Percentiles rank a stretch among this genome's conserved stretches.
Evolutionary conservation across 768 basidiomycete species (phyloP).

Genomic region (Clathrus columnatus): DNA sequence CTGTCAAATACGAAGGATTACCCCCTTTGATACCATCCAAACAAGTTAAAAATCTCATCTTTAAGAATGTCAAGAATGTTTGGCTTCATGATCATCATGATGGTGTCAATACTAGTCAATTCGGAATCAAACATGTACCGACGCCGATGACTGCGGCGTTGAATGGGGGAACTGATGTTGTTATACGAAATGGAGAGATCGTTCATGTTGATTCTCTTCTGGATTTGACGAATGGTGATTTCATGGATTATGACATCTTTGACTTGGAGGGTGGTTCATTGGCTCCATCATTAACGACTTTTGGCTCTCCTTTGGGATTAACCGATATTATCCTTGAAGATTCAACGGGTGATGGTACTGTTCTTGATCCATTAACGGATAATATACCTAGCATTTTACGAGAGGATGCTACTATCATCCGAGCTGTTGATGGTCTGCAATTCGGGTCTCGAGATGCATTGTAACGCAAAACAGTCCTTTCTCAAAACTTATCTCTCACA

Average conservation of each 20-base stretch:
- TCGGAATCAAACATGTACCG: conserved; percentile 21
- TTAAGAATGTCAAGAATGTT: conserved; percentile 54
- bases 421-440: conserved; percentile 65
- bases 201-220: conserved; percentile 34
- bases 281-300: conserved; percentile 55
- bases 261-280: conserved; percentile 53
- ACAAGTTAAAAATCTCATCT: conserved; percentile 35
- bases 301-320: conserved; percentile 55
- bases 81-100: conserved; percentile 42
- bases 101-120: conserved; percentile 42
- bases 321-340: conserved; percentile 52
- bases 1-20: conserved; percentile 53
- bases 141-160: conserved; percentile 42
- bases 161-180: conserved; percentile 29
- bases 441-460: conserved; percentile 53
- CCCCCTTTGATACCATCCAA: conserved; percentile 47
- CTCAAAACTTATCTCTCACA: too few species aligned
- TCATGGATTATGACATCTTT: conserved; percentile 29
- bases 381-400: conserved; percentile 34
- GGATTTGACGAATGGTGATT: conserved; percentile 20
- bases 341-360: conserved; percentile 54
- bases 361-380: conserved; percentile 37
- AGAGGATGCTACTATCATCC: conserved; percentile 35
- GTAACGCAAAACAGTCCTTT: conserved; percentile 27
- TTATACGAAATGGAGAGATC: conserved; percentile 46